Evolutionary conservation across 257 asterid genomes (phyloP).

Genomic region (Solanum megistacrolobum): DNA sequence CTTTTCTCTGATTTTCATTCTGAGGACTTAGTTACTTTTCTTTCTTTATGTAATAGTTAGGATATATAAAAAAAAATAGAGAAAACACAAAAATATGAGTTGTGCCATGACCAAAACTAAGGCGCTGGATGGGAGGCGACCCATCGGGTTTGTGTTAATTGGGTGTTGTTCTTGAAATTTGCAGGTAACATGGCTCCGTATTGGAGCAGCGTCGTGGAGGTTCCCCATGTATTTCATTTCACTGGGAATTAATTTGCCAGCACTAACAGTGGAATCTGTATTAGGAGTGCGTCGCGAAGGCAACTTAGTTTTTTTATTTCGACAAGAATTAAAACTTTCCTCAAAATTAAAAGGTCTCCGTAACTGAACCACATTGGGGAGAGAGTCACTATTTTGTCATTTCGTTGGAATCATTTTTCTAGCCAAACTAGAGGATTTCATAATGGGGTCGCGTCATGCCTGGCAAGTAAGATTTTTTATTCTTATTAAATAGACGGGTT

Average conservation of each 20-base stretch:
- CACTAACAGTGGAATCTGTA: too few relatives aligned
- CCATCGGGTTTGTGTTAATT: not conserved
- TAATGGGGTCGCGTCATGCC: not conserved
- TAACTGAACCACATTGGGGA: not conserved
- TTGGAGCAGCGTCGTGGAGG: not conserved
- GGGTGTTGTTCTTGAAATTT: not conserved
- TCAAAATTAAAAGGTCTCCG: not conserved
- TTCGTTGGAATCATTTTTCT: not conserved
- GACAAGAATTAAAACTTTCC: not conserved
- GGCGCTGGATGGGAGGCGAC: not conserved
- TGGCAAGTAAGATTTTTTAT: not conserved
- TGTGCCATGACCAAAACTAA: not conserved
- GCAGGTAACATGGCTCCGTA: not conserved
- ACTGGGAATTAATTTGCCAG: not conserved
- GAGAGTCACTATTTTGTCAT: not conserved
- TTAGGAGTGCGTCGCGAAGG: not conserved
- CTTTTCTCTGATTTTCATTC: too few relatives aligned
- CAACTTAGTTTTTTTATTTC: too few relatives aligned
- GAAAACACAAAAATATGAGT: not conserved
- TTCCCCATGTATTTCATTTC: too few relatives aligned
- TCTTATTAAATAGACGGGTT: not conserved
- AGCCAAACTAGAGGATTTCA: not conserved
- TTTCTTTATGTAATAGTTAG: not conserved
- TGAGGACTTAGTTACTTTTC: not conserved
- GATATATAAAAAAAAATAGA: not conserved